Conservation (phyloP, 2,329 filamentous ascomycete genomes). For the Alternaria angustiovoidea region DNA sequence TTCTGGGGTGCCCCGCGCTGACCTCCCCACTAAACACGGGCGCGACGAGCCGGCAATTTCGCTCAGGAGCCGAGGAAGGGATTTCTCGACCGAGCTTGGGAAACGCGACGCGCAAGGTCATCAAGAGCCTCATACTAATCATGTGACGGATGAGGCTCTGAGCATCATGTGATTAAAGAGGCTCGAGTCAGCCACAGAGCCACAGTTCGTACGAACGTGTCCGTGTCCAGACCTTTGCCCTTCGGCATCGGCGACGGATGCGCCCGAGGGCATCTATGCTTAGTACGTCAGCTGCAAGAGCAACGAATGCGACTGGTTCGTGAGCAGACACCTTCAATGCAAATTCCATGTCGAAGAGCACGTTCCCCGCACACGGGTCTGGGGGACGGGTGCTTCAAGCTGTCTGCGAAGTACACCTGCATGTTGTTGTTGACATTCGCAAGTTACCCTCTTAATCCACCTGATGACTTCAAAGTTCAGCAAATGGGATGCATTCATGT, state of each 20-base stretch:
- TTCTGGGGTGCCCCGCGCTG: slow-evolving; percentile 13
- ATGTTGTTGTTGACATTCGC: neutral
- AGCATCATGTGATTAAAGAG: neutral
- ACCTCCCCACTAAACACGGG: slow-evolving; percentile 13
- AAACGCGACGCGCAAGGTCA: neutral
- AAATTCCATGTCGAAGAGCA: neutral
- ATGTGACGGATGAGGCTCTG: neutral
- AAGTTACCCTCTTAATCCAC: neutral
- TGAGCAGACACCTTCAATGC: neutral
- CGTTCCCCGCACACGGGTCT: neutral
- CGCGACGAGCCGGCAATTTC: slow-evolving; percentile 10
- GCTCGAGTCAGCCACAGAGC: neutral
- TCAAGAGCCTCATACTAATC: neutral
- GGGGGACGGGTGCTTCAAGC: neutral
- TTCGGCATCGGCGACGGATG: neutral
- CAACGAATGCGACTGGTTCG: neutral
- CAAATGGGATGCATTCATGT: neutral
- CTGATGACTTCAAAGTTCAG: no score
- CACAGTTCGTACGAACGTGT: slow-evolving; percentile 3
- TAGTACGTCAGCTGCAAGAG: neutral
- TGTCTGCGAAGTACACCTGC: neutral
- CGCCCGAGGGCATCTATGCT: neutral
- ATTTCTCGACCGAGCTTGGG: slow-evolving; percentile 7
- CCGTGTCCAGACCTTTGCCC: neutral
- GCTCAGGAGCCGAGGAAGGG: slow-evolving; percentile 12